These are phyloP conservation scores for Selenicereus undatus DNA, from an alignment of 148 eudicot species.

Conservation along the genomic window DNA sequence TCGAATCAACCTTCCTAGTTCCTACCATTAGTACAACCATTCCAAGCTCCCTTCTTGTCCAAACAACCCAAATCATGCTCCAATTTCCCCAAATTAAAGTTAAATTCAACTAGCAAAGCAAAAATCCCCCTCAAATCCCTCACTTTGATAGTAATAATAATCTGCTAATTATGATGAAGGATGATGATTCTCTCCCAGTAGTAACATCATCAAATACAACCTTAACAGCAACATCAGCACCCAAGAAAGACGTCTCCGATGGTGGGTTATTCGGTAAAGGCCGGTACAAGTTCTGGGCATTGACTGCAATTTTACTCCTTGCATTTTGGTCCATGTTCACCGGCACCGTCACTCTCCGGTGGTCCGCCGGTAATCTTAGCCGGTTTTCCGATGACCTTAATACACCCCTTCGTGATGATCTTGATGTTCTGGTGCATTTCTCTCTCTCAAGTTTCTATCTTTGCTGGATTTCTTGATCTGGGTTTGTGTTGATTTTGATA, in stretches of 20 bases:
- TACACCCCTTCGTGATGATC: slow-evolving; percentile 55
- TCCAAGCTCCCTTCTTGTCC: not conserved
- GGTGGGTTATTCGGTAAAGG: slow-evolving; percentile 42
- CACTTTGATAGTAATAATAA: not conserved
- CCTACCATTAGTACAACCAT: not conserved
- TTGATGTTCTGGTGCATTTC: slow-evolving; percentile 59
- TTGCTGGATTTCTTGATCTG: not conserved
- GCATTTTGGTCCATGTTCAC: slow-evolving; percentile 96
- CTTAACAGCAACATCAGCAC: slow-evolving; percentile 22
- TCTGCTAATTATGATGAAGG: slow-evolving; percentile 37
- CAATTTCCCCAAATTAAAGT: not conserved
- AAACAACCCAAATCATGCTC: not conserved
- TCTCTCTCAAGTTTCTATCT: not conserved
- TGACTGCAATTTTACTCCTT: slow-evolving; percentile 65
- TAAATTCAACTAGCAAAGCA: not conserved
- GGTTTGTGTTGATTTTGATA: not conserved
- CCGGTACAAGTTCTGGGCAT: slow-evolving; percentile 80
- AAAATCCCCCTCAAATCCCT: not conserved
- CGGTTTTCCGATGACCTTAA: slow-evolving; percentile 44
- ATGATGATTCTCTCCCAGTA: slow-evolving; percentile 51
- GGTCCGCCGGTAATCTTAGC: slow-evolving; percentile 68
- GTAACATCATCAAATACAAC: slow-evolving; percentile 41
- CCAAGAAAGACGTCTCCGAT: slow-evolving; percentile 40
- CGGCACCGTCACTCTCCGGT: slow-evolving; percentile 86
- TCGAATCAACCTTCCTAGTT: not conserved